Base-by-base conservation (phyloP, 2,329 filamentous ascomycete species). In the Ophidiomyces ophidiicola region DNA sequence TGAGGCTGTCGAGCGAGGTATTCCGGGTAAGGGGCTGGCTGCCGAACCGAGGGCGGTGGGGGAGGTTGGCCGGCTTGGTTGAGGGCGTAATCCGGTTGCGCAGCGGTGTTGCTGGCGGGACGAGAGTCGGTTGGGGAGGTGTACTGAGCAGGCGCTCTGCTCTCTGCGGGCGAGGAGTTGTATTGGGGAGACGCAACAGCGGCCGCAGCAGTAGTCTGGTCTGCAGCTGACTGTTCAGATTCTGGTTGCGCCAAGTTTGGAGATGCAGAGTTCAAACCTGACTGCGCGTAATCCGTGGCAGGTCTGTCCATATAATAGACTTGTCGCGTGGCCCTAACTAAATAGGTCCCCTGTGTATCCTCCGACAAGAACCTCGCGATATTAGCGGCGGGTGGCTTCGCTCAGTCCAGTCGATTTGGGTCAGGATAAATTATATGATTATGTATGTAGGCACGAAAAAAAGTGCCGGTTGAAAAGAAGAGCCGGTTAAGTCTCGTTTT, bases 161-260 rank as follows among this genome's bases (percentile, higher is more conserved):
- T 51, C 49, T 61, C 59, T 21, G 57, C 51, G 47, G 61, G 58
- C 38, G 58, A 55, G 39, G 57, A 58, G 26, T 39, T 34, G 51
- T 62, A 61, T 46, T 60, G 57, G 30, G 44, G 39, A 15, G 41
- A 44, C 41, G 44, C 43, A 31, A 43, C 41, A 36, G 39, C 43
- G 24, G 42, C 39, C 20, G 43, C 39, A 81, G 82, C 80, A 82
- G 86, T 83, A 67, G 81, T 73, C 73, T 84, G 83, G 81, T 93
- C 87, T 90, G 82, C 77, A 68, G 68, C 68, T 62, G 79, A 75
- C 62, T 73, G 78, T 81, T 92, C 84, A 86, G 85, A 87, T 71
- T 79, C 74, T 66, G 74, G 57, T 59, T 68, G 65, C 53, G 52
- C 46, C 48, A 70, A 71, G 46, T 65, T 60, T 65, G 63, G 58